Percentiles rank a stretch among this genome's conserved stretches.
These are phyloP conservation scores for Trichoderma atrobrunneum DNA, from an alignment of 2,329 filamentous ascomycete genomes.

Conservation along the genomic window DNA sequence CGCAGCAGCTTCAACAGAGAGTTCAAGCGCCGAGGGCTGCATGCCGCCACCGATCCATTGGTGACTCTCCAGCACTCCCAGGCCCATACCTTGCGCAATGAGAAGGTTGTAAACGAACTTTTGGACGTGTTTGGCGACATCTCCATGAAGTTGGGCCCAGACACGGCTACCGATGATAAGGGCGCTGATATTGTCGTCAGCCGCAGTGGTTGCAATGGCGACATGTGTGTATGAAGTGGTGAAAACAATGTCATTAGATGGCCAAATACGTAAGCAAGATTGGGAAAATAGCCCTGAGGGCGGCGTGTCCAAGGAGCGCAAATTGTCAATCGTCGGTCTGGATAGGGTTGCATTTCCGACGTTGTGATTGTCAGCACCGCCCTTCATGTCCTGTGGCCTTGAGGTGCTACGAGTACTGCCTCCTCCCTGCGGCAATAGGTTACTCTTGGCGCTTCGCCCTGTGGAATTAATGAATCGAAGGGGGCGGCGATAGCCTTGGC, in stretches of 20 bases:
- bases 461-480: background rate
- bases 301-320: background rate
- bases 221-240: background rate
- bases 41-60: background rate
- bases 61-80: background rate
- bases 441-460: background rate
- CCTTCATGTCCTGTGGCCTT: background rate
- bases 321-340: background rate
- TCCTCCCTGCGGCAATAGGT: background rate
- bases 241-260: background rate
- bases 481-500: background rate
- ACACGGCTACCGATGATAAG: background rate
- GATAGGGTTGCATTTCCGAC: background rate
- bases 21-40: background rate
- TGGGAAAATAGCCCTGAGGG: background rate
- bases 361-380: background rate
- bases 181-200: background rate
- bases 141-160: background rate
- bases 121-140: background rate
- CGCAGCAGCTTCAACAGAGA: background rate
- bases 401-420: background rate
- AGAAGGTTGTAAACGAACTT: background rate
- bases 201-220: background rate
- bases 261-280: background rate
- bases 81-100: background rate